Evolutionary conservation across 495 filamentous ascomycete species (phyloP), one percentile per base, ranked within the genome.

Genomic region (Poronia punctata): DNA sequence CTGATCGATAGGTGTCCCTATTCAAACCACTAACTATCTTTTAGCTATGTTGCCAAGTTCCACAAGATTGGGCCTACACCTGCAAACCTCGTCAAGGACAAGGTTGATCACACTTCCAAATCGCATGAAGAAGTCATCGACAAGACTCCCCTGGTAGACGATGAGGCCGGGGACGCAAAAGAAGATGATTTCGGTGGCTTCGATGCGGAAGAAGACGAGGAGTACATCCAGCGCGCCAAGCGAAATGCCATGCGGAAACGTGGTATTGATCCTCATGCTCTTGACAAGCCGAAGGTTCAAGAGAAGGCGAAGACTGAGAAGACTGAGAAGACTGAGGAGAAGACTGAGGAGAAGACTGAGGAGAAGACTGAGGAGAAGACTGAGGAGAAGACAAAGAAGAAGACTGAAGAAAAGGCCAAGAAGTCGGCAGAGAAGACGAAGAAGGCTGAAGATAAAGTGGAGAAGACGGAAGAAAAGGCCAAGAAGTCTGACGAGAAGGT

Each of bases 21-120:
- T 23, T 15, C 28, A 1, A 21, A 25, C 6, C 1, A n/a, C 35
- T 45, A 38, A 45, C 27, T 11, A 8, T 25, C 11, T 12, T n/a
- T 9, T 9, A 45, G 42, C 80, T 98, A 93, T 59, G 92, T 97
- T 41, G 83, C 86, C 54, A 98, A 97, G 65, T 81, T 98, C 57
- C 90, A 93, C 67, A 98, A 98, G 76, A 76, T 75, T 20, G 92
- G 77, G 9, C 84, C 83, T 0, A 84, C 81, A 9, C 78, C 83
- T 0, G 63, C 66, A 21, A 73, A 72, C 25, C 70, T 70, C 9
- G 70, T 75, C 43, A 67, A 61, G 42, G 57, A 66, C 35, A 67
- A 61, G 52, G 35, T 46, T 16, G 40, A 40, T 8, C 43, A 33
- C 4, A 51, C 52, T 14, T 49, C 53, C 21, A 50, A 21, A 22